Evolutionary conservation across 441 rosid species (phyloP).

Genomic region (Adansonia madagascariensis): DNA sequence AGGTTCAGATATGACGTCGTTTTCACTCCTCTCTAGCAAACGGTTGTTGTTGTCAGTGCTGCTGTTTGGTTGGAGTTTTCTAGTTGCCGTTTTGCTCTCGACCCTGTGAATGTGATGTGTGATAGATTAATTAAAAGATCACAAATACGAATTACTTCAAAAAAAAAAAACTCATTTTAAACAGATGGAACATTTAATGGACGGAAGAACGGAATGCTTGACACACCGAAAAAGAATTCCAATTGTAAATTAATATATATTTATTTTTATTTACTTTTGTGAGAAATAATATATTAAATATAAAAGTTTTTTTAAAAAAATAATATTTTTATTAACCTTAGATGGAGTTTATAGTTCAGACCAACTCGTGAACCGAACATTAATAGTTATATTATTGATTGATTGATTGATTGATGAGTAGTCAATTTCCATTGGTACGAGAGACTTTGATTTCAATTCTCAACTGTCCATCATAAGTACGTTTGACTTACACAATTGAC

Average conservation of each 20-base stretch:
- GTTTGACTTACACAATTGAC: neutral
- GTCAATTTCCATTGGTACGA: neutral
- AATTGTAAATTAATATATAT: too few species aligned
- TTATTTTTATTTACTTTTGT: too few species aligned
- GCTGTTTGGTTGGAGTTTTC: conserved; percentile 17
- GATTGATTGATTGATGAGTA: neutral
- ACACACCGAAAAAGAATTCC: too few species aligned
- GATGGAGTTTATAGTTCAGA: too few species aligned
- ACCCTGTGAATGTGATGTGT: conserved; percentile 15
- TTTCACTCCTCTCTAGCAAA: conserved; percentile 40
- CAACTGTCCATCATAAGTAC: conserved; percentile 12
- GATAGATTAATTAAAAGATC: neutral
- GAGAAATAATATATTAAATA: too few species aligned
- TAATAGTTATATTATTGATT: neutral
- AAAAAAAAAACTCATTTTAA: neutral
- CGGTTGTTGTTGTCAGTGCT: conserved; percentile 42
- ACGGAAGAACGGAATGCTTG: too few species aligned
- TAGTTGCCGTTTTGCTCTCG: conserved; percentile 45
- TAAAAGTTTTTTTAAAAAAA: too few species aligned
- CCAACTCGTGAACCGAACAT: neutral
- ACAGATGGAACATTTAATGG: neutral
- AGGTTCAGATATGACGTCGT: conserved; percentile 61
- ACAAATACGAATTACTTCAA: neutral
- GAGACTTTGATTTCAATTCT: neutral
- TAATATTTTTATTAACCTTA: too few species aligned